phyloP scores from a whole-genome alignment of 225 moss, liverwort and hornwort species.

The Straminergon stramineum region DNA sequence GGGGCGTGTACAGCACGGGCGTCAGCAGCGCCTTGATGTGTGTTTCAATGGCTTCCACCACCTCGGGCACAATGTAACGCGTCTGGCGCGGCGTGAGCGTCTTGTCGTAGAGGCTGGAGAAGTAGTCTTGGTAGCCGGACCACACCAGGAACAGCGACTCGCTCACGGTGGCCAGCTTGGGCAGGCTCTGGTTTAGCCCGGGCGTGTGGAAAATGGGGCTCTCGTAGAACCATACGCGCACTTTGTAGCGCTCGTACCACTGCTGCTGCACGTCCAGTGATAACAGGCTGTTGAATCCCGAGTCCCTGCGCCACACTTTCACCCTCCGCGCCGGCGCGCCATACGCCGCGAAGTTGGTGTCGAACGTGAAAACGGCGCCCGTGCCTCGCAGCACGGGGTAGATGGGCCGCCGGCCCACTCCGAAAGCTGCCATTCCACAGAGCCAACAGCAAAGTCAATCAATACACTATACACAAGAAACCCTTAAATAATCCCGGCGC shows the following conservation, averaged over 20 bases:
- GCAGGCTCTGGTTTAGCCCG: background rate
- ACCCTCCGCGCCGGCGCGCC: conserved; percentile 3
- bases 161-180: background rate
- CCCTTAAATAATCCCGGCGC: background rate
- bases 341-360: conserved; percentile 32
- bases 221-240: conserved; percentile 12
- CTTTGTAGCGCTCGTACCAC: conserved; percentile 27
- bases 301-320: background rate
- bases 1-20: background rate
- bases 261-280: conserved; percentile 27
- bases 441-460: background rate
- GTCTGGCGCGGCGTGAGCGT: background rate
- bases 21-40: background rate
- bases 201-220: background rate
- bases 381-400: conserved; percentile 17
- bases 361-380: background rate
- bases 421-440: conserved; percentile 1
- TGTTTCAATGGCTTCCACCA: background rate
- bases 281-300: conserved; percentile 12
- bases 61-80: background rate
- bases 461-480: background rate
- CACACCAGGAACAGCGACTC: conserved; percentile 1
- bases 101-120: background rate
- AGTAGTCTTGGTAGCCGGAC: background rate
- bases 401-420: conserved; percentile 4